Evolutionary conservation across 805 yeast species (phyloP).

Genomic region (baker's yeast (Saccharomyces cerevisiae)): DNA sequence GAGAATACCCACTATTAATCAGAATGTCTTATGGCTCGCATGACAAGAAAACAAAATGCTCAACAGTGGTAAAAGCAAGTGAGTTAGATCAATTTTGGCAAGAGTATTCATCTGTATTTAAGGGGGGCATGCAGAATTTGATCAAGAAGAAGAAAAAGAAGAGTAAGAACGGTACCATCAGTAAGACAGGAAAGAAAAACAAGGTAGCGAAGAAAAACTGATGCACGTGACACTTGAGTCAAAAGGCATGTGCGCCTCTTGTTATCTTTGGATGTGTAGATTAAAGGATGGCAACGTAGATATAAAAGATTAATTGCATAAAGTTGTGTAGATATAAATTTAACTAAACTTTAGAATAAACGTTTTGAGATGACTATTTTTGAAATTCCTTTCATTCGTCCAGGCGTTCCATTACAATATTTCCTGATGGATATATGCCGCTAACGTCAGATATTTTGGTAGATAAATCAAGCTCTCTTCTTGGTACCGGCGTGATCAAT

Average conservation of each 20-base stretch:
- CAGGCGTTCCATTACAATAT: constrained; percentile 41
- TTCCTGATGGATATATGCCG: constrained; percentile 57
- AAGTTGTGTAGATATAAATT: constrained; percentile 3
- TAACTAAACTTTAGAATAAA: neutral
- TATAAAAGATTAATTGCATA: constrained; percentile 1
- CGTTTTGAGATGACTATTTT: neutral
- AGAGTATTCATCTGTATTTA: constrained; percentile 60
- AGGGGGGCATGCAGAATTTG: constrained; percentile 65
- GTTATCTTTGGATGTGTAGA: neutral
- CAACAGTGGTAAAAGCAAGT: constrained; percentile 61
- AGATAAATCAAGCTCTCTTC: constrained; percentile 36
- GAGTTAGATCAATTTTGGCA: constrained; percentile 68
- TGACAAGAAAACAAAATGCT: constrained; percentile 44
- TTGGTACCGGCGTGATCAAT: constrained; percentile 50
- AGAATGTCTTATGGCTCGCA: constrained; percentile 39
- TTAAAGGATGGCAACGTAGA: neutral
- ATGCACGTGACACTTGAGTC: neutral
- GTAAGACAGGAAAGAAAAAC: constrained; percentile 2
- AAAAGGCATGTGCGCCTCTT: neutral
- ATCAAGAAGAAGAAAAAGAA: constrained; percentile 74
- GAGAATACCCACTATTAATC: constrained; percentile 53
- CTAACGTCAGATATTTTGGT: constrained; percentile 35
- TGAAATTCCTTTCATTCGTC: neutral
- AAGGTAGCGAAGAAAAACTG: constrained; percentile 10
- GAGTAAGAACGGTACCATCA: constrained; percentile 34